Conservation (phyloP, 2,329 filamentous ascomycete species). For the Alternaria viburni region DNA sequence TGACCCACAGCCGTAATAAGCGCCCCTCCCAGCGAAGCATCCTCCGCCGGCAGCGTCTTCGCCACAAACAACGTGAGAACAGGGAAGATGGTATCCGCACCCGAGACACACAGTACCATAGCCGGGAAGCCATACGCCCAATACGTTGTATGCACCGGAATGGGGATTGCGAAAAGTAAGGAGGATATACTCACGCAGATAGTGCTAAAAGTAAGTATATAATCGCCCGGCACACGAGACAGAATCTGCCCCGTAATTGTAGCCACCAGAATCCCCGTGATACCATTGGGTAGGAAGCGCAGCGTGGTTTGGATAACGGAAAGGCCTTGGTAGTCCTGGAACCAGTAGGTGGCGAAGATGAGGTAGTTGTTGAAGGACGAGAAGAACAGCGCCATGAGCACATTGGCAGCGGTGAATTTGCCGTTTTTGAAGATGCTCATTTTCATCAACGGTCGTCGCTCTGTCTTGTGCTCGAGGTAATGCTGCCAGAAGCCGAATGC, state of each 20-base stretch:
- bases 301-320: constrained; percentile 70
- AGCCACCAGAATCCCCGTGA: constrained; percentile 65
- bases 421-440: constrained; percentile 67
- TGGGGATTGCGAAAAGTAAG: constrained; percentile 69
- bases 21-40: constrained; percentile 72
- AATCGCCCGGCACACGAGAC: constrained; percentile 62
- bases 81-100: constrained; percentile 71
- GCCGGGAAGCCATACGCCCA: constrained; percentile 71
- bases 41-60: constrained; percentile 64
- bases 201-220: constrained; percentile 65
- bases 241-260: constrained; percentile 53
- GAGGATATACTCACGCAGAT: constrained; percentile 61
- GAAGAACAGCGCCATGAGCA: constrained; percentile 71
- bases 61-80: constrained; percentile 71
- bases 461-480: constrained; percentile 61
- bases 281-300: constrained; percentile 71
- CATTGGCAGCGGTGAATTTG: constrained; percentile 67
- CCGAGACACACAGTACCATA: constrained; percentile 69
- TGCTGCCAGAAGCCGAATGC: constrained; percentile 68
- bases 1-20: constrained; percentile 72
- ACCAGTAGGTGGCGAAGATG: constrained; percentile 73
- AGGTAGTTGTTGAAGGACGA: constrained; percentile 72
- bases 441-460: constrained; percentile 67
- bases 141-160: constrained; percentile 66
- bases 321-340: constrained; percentile 69